Base-by-base conservation (phyloP, 768 basidiomycete species). In the Hygrophorus pudorinus region DNA sequence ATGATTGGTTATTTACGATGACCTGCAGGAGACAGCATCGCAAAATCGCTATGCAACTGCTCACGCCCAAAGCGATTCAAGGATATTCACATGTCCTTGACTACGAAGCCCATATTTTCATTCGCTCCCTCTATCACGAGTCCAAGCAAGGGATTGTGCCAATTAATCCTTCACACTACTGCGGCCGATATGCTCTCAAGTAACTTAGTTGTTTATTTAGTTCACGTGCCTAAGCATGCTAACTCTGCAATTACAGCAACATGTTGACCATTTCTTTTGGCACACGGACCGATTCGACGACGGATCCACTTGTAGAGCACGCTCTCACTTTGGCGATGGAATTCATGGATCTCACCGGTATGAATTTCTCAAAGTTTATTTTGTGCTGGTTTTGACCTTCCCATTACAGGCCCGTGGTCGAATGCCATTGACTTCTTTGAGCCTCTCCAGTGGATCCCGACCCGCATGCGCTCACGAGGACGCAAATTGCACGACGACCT, bases 211-310 rank as follows among this genome's bases (percentile, higher is more conserved):
- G 24, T 24, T 7, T 24, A 7, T 24, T 24, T 3, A 3, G 7
- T 24, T 24, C 7, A 24, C 45, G 56, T 5, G 56, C 40, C 36
- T 53, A 53, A 5, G 31, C 56, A 7, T 57, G 57, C 54, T 59
- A 39, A 36, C 50, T 49, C 18, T 21, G 32, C 13, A n/a, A 20
- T 29, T 12, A n/a, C 42, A 56, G 53, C 38, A 60, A 57, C 47
- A 60, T 60, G 59, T 51, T 60, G 4, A 33, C 38, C 10, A 38
- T 59, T 12, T 42, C 53, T n/a, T 58, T 59, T 36, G 58, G 56
- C 5, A 49, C 33, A 21, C 52, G 58, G 2, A 56, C 55, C 7
- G 47, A 35, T 1, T 48, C 47, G 3, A 38, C 49, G 14, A 31
- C 41, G 18, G 56, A 59, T 20, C 50, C 57, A 4, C 50, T 59